These are phyloP conservation scores for Debaryomycetaceae sp. DNA, from an alignment of 1,139 yeast genomes.

Conservation along the genomic window DNA sequence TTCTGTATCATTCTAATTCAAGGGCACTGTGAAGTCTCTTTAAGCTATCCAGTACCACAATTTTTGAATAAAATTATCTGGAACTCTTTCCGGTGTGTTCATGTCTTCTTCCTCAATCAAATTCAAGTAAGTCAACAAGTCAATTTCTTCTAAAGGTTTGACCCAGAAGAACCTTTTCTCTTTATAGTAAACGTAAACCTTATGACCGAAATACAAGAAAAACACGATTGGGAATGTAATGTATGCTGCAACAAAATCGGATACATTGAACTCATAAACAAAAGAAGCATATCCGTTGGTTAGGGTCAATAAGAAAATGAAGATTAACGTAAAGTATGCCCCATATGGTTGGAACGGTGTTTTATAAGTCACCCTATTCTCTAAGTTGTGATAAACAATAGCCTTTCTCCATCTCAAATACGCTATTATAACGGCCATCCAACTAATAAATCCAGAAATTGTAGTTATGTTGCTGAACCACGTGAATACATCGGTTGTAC, in stretches of 20 bases:
- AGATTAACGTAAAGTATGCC: constrained; percentile 36
- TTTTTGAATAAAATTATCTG: no score
- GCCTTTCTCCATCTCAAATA: constrained; percentile 44
- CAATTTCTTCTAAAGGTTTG: constrained; percentile 31
- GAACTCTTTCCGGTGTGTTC: no score
- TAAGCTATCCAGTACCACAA: no score
- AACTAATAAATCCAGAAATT: constrained; percentile 42
- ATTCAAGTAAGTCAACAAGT: constrained; percentile 31
- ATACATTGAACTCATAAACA: constrained; percentile 35
- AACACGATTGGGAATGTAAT: constrained; percentile 26
- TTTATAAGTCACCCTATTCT: constrained; percentile 35
- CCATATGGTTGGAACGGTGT: constrained; percentile 39
- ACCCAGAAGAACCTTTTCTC: constrained; percentile 11
- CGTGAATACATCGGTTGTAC: constrained; percentile 30
- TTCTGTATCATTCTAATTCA: no score
- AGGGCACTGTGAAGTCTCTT: no score
- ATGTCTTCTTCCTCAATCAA: constrained; percentile 22
- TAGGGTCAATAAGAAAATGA: constrained; percentile 33
- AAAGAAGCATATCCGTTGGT: constrained; percentile 51
- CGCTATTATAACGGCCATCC: constrained; percentile 34
- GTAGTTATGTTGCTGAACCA: constrained; percentile 43
- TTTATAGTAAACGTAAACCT: not conserved
- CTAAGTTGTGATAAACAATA: constrained; percentile 25
- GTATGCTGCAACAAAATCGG: constrained; percentile 51
- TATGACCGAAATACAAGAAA: constrained; percentile 4